Base-by-base conservation (phyloP, 1,284 basidiomycete genomes). In the Xerocomus amazonicus region DNA sequence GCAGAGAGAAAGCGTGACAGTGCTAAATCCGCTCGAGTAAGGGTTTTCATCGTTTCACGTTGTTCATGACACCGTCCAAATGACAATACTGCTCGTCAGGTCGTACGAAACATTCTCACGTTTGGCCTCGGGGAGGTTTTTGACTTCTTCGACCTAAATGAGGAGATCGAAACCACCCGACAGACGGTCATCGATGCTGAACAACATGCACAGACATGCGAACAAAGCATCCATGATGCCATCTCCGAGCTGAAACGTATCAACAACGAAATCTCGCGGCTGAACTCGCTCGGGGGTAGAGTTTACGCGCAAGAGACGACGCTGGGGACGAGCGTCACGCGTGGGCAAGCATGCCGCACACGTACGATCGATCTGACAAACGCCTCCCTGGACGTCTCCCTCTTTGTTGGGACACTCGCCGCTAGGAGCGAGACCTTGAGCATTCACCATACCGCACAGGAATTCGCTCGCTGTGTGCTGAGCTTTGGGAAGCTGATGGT, bases 391-490 rank as follows among this genome's bases (percentile, higher is more conserved):
- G 43, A 56, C 4, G 53, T 56, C 32, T 37, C 55, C 7, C 55
- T 56, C 17, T 53, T 59, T 23, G 49, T 48, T 4, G 54, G 55
- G 19, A 31, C 9, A 8, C 56, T 56, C 19, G 41, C 56, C 2
- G 53, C 56, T n/a, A 53, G 6, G 39, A 59, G 56, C 23, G 56
- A 56, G 33, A 59, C 53, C n/a, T 33, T 56, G 12, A 38, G 36
- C 2, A 3, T 53, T 1, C 48, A 59, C 9, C 43, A 56, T 29
- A 59, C 56, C 2, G 55, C 55, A 4, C 56, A 45, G n/a, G 48
- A 53, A 32, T 56, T 56, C 4, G 56, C 56, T 14, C 48, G 29
- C 9, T 40, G 47, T 2, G 31, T 59, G 28, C 17, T 59, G 13
- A 47, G 26, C 29, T 59, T 56, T 45, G 55, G 55, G 19, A 45